These are phyloP conservation scores for Solidago caesia DNA, from an alignment of 129 eudicot species.

Conservation along the genomic window DNA sequence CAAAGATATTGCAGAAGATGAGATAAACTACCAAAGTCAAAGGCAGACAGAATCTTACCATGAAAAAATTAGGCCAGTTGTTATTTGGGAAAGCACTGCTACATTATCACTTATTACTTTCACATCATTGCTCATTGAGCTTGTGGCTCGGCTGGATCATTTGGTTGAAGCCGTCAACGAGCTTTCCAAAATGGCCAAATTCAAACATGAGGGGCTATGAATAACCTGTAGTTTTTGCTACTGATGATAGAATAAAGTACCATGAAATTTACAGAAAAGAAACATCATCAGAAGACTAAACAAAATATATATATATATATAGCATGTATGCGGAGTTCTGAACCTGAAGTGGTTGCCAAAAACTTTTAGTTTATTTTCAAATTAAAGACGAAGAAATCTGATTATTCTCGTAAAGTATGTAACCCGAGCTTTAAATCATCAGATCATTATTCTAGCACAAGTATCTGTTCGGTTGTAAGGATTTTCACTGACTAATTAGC, in stretches of 20 bases:
- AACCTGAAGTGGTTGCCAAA: not conserved
- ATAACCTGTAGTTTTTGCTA: not conserved
- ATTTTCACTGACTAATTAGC: not conserved
- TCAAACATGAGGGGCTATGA: constrained; percentile 42
- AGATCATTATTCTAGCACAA: not conserved
- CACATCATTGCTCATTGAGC: constrained; percentile 67
- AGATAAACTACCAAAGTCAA: constrained; percentile 24
- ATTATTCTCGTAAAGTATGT: not conserved
- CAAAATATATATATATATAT: not conserved
- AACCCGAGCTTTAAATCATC: not conserved
- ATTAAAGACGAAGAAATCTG: not conserved
- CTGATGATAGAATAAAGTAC: constrained; percentile 25
- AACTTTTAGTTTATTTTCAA: not conserved
- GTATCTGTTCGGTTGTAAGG: not conserved
- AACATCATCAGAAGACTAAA: not conserved
- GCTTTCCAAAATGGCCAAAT: constrained; percentile 65
- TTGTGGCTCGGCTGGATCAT: constrained; percentile 83
- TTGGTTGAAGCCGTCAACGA: constrained; percentile 76
- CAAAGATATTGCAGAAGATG: constrained; percentile 29
- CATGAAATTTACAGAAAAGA: constrained; percentile 10
- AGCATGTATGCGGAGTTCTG: constrained; percentile 3
- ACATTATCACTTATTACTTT: constrained; percentile 64
- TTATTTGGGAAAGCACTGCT: constrained; percentile 52
- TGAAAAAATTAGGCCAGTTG: constrained; percentile 22
- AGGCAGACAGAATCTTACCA: constrained; percentile 33